A percentile compares a stretch with the other conserved stretches of the same genome.
Conservation (phyloP, 2,329 filamentous ascomycete species). For the Mycosphaerella sp. region DNA sequence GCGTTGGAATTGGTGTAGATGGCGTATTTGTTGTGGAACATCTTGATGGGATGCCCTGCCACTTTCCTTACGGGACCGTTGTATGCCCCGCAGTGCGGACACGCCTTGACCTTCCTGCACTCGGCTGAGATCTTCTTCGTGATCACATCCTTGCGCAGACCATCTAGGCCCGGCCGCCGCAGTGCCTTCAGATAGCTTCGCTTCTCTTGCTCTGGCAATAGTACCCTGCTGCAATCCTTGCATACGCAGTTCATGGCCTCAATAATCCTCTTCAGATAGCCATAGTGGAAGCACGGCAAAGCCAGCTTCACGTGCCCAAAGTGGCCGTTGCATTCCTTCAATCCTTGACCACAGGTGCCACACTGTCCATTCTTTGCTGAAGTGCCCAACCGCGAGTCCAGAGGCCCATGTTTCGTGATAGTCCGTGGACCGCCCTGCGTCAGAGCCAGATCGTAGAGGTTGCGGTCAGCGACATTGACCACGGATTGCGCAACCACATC, state of each 20-base stretch:
- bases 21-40: conserved; percentile 88
- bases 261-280: conserved; percentile 90
- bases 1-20: conserved; percentile 84
- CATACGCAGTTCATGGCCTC: conserved; percentile 91
- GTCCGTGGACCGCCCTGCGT: conserved; percentile 52
- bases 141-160: conserved; percentile 73
- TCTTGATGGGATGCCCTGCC: conserved; percentile 73
- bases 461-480: conserved; percentile 86
- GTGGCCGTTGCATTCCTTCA: conserved; percentile 86
- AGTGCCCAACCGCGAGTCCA: conserved; percentile 82
- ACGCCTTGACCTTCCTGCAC: conserved; percentile 79
- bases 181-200: conserved; percentile 72
- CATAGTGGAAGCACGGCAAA: conserved; percentile 89
- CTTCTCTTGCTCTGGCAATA: conserved; percentile 75
- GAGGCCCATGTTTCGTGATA: conserved; percentile 73
- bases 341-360: conserved; percentile 71
- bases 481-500: conserved; percentile 95
- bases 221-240: conserved; percentile 80
- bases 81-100: conserved; percentile 70
- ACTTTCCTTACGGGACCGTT: conserved; percentile 93
- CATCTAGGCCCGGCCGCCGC: conserved; percentile 76
- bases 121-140: conserved; percentile 84
- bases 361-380: conserved; percentile 78
- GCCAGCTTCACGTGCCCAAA: conserved; percentile 91
- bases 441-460: conserved; percentile 78